Evolutionary conservation across 2,329 filamentous ascomycete species (phyloP).

Genomic region (Onygenales sp.): DNA sequence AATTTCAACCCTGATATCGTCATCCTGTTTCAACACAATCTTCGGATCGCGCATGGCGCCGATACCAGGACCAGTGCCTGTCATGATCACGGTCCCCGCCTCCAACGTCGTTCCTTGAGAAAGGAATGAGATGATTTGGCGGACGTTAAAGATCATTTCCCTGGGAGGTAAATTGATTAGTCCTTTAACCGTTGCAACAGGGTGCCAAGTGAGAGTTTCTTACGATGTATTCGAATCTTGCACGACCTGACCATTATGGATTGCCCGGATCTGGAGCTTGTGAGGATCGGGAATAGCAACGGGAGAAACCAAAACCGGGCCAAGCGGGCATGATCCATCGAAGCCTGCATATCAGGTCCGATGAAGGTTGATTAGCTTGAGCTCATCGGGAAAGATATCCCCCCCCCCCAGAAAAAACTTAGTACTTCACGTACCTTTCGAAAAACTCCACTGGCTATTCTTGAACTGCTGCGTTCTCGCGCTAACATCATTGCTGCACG

Average conservation of each 20-base stretch:
- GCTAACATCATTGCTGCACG: slow-evolving; percentile 31
- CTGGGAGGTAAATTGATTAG: slow-evolving; percentile 7
- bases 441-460: slow-evolving; percentile 33
- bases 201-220: neutral
- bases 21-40: slow-evolving; percentile 26
- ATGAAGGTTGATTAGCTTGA: neutral
- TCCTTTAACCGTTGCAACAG: neutral
- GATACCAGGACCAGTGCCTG: slow-evolving; percentile 34
- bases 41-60: slow-evolving; percentile 34
- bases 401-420: no score
- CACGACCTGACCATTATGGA: slow-evolving; percentile 26
- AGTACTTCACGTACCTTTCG: slow-evolving; percentile 20
- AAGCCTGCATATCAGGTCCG: slow-evolving; percentile 14
- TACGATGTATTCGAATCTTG: slow-evolving; percentile 27
- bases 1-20: slow-evolving; percentile 32
- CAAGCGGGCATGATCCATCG: slow-evolving; percentile 27
- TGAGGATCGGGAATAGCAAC: slow-evolving; percentile 24
- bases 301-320: slow-evolving; percentile 27
- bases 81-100: slow-evolving; percentile 30
- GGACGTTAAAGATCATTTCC: slow-evolving; percentile 32
- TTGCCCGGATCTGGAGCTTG: slow-evolving; percentile 23
- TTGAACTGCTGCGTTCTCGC: slow-evolving; percentile 29
- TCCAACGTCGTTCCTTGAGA: slow-evolving; percentile 31
- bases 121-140: slow-evolving; percentile 26
- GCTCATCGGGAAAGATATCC: neutral